Conservation (phyloP, 306 rosid species). For the Boehmeria nivea region DNA sequence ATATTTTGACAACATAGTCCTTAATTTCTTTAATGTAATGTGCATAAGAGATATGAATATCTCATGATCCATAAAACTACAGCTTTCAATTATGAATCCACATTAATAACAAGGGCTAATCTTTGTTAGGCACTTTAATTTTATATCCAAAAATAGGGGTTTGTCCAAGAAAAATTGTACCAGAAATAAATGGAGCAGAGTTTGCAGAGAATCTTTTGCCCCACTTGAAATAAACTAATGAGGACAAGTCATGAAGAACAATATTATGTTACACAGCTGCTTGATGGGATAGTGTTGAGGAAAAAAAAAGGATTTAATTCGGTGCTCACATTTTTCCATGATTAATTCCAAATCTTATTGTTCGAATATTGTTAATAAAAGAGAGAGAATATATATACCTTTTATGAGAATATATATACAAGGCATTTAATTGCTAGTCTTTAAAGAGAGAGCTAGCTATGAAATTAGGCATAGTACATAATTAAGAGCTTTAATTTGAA, state of each 20-base stretch:
- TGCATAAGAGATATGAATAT: no score
- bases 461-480: no score
- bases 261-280: not conserved
- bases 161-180: not conserved
- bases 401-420: no score
- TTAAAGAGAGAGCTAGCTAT: no score
- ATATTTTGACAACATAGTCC: no score
- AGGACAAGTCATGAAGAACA: not conserved
- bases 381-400: not conserved
- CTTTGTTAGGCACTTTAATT: no score
- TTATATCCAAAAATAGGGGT: not conserved
- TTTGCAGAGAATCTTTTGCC: conserved; percentile 3
- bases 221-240: not conserved
- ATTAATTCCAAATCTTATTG: not conserved
- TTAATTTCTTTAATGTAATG: no score
- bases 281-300: not conserved
- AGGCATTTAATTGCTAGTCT: no score
- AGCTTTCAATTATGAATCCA: no score
- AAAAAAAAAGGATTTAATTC: not conserved
- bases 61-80: no score
- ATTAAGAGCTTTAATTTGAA: no score
- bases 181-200: not conserved
- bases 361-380: not conserved
- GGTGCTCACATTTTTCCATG: not conserved
- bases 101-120: no score